Percentiles rank a stretch among this genome's conserved stretches.
phyloP scores from a whole-genome alignment of 192 early-diverging fungal genomes.

The Coemansia sp. region DNA sequence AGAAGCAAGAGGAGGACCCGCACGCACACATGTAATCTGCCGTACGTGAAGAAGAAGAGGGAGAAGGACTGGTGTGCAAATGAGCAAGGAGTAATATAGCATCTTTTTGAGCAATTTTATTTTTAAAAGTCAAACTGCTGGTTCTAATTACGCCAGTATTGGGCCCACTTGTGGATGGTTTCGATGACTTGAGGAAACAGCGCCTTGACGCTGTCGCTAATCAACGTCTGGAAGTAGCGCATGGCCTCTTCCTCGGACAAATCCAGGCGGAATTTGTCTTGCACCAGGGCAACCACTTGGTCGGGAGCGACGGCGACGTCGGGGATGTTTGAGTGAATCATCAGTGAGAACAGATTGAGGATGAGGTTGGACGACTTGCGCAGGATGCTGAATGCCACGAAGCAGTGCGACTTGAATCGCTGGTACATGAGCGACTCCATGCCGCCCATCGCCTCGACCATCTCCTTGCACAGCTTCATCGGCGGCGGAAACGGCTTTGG shows the following conservation, averaged over 20 bases:
- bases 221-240: conserved; percentile 88
- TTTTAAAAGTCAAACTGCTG: too few species aligned
- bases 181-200: conserved; percentile 99
- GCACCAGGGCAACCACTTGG: conserved; percentile 96
- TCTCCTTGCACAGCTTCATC: conserved; percentile 99
- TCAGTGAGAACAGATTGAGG: conserved; percentile 95
- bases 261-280: conserved; percentile 95
- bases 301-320: conserved; percentile 99
- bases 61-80: too few species aligned
- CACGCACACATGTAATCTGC: conserved; percentile 57
- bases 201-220: conserved; percentile 93
- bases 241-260: conserved; percentile 93
- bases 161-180: conserved; percentile 95
- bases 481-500: conserved; percentile 99
- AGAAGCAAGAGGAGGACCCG: conserved; percentile 54
- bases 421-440: conserved; percentile 86
- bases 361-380: conserved; percentile 95
- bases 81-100: too few species aligned
- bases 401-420: conserved; percentile 92
- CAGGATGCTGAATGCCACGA: conserved; percentile 92
- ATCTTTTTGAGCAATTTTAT: too few species aligned
- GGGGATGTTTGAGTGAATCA: conserved; percentile 96
- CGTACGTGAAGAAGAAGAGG: too few species aligned
- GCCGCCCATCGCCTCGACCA: conserved; percentile 99
- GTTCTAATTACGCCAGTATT: conserved; percentile 67